These are phyloP conservation scores for Pelargonium australe DNA, from an alignment of 441 rosid genomes.

Conservation along the genomic window DNA sequence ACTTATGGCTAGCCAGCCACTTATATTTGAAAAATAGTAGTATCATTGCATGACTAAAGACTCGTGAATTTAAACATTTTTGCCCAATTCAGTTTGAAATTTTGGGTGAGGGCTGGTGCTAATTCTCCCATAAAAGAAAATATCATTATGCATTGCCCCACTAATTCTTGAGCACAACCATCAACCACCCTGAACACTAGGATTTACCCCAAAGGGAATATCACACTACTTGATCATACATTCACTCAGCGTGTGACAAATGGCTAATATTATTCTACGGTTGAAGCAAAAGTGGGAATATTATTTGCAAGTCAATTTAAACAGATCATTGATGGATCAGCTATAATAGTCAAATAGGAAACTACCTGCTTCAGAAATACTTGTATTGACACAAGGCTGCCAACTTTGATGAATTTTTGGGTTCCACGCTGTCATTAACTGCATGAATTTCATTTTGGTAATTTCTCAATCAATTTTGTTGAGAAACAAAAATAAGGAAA, in stretches of 20 bases:
- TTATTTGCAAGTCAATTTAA: not conserved
- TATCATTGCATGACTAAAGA: too few species aligned
- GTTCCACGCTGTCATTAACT: slow-evolving; percentile 70
- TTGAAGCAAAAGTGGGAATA: not conserved
- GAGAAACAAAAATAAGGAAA: not conserved
- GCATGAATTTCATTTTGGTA: slow-evolving; percentile 26
- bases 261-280: not conserved
- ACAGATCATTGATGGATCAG: not conserved
- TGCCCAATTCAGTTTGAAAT: too few species aligned
- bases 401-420: slow-evolving; percentile 45
- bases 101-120: too few species aligned
- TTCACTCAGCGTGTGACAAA: not conserved
- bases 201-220: too few species aligned
- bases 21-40: too few species aligned
- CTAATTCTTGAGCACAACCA: too few species aligned
- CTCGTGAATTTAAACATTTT: too few species aligned
- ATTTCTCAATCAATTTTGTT: slow-evolving; percentile 16
- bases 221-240: too few species aligned
- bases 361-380: slow-evolving; percentile 50
- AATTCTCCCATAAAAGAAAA: too few species aligned
- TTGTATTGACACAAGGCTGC: slow-evolving; percentile 54
- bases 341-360: slow-evolving; percentile 10
- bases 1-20: too few species aligned
- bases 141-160: too few species aligned
- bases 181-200: too few species aligned